phyloP scores from a whole-genome alignment of 1,284 basidiomycete species.

The Ceratobasidium sp. region DNA sequence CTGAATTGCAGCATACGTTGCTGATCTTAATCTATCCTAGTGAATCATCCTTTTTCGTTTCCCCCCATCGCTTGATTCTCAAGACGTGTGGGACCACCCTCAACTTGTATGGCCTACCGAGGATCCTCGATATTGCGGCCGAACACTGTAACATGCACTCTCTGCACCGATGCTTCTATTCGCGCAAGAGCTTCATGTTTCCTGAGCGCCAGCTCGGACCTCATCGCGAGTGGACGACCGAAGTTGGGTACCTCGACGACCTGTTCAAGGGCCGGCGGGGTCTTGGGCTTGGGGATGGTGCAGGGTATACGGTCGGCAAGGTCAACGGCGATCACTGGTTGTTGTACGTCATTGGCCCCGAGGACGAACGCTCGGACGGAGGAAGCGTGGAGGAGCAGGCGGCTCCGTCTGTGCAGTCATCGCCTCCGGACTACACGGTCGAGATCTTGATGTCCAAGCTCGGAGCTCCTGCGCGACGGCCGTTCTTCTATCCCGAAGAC shows the following conservation, averaged over 20 bases:
- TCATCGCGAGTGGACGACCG: slow-evolving; percentile 94
- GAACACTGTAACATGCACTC: slow-evolving; percentile 77
- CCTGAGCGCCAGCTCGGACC: slow-evolving; percentile 95
- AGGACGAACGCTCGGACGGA: slow-evolving; percentile 49
- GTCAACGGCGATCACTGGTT: slow-evolving; percentile 99
- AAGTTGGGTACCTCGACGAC: slow-evolving; percentile 90
- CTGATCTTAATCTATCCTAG: slow-evolving; percentile 60
- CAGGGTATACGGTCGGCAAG: slow-evolving; percentile 97
- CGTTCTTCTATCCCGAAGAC: slow-evolving; percentile 75
- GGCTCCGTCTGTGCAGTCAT: slow-evolving; percentile 51
- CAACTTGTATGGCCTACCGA: slow-evolving; percentile 92
- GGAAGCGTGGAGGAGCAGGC: slow-evolving; percentile 21
- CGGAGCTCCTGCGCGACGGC: slow-evolving; percentile 74
- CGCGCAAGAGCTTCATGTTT: slow-evolving; percentile 99
- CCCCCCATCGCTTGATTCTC: slow-evolving; percentile 94
- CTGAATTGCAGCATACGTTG: slow-evolving; percentile 1
- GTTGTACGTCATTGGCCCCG: slow-evolving; percentile 86
- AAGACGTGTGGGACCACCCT: slow-evolving; percentile 99
- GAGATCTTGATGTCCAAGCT: slow-evolving; percentile 99
- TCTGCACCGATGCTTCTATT: slow-evolving; percentile 95
- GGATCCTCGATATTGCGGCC: slow-evolving; percentile 90
- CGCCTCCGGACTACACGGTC: slow-evolving; percentile 84
- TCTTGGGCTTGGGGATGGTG: slow-evolving; percentile 60
- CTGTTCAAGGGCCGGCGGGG: slow-evolving; percentile 71
- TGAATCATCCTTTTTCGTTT: slow-evolving; percentile 98